Evolutionary conservation across 176 grass and related monocot species (phyloP), one percentile per base, ranked within the genome.

Genomic region (Tillandsia leiboldiana): DNA sequence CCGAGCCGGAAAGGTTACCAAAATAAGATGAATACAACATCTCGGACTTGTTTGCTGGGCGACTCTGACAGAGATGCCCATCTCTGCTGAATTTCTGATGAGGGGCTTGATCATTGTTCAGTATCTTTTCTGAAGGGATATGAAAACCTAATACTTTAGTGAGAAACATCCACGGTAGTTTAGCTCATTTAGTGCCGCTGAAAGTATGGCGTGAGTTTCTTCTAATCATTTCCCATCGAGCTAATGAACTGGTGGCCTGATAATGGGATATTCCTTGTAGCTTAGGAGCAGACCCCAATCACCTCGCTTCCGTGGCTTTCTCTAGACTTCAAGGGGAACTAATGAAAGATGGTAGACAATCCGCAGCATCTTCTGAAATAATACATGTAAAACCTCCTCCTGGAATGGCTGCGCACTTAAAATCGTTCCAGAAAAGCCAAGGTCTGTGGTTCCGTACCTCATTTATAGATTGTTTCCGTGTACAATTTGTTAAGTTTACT

Each of bases 271-370:
- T 66, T 17, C 66, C 67, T 63, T 72, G 28, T 63, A 99, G 94
- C 66, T 86, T 99, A 71, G 87, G 89, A 67, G 89, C 84, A 1
- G 86, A 97, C 69, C 74, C 83, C 7, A 90, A 67, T 77, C 79
- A 81, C 33, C 77, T 97, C 57, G 28, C 86, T 72, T 83, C 84
- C 27, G 77, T 90, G 61, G 93, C 93, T 3, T 68, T 82, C 23
- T 79, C 68, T 2, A 86, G 82, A 49, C 86, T 97, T 65, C 81
- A 90, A 66, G 82, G 47, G 18, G 86, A 99, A 72, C 83, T 93
- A 63, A 77, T 69, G 20, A 90, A 90, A 71, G 89, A 99, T 51
- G 87, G 82, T 50, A 87, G 84, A 78, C 83, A 83, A 24, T 75
- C 80, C n/a, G 22, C 42, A 2, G 64, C 77, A 53, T 71, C 93